Evolutionary conservation across 2,329 filamentous ascomycete genomes (phyloP), one percentile per base, ranked within the genome.

Genomic region (Cladosporium sp.): DNA sequence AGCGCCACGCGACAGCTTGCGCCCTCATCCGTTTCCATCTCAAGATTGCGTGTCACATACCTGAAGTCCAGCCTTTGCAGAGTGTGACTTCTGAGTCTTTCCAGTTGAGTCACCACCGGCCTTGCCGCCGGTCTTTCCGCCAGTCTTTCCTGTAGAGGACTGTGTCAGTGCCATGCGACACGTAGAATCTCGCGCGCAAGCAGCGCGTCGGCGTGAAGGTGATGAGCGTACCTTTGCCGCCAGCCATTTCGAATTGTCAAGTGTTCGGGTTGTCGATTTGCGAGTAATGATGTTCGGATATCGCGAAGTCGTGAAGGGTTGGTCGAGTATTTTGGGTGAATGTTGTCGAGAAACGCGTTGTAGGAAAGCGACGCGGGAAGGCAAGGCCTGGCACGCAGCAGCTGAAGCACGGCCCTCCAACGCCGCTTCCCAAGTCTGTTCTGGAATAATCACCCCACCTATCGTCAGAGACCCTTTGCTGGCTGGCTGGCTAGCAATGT

Each of bases 71-170:
- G 93, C 93, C 81, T 95, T 93, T 77, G 92, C 92, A 75, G 93
- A 97, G 85, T 97, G 93, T 74, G 87, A 89, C 83, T 95, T 96
- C 83, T 96, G 91, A 77, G 91, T 90, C 85, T 97, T 97, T 84
- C 91, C 91, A 78, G 88, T 83, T 64, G 85, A 86, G 72, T 89
- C 89, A 75, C 85, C 87, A 63, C 75, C 75, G 71, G 87, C 86
- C 85, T 95, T 95, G 74, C 91, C 91, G 74, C 91, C 91, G 66
- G 90, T 93, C 88, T 96, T 97, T 78, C 93, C 93, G 75, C 93
- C 93, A 73, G 82, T 83, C 76, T 84, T 84, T 72, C 82, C 82
- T 84, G 72, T 68, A 59, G 56, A 70, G 53, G 64, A 16, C 21
- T 40, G 62, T 68, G 75, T 78, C 69, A 78, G 74, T 72, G 67